Conservation (phyloP, 805 yeast genomes). For the Torulaspora delbrueckii region DNA sequence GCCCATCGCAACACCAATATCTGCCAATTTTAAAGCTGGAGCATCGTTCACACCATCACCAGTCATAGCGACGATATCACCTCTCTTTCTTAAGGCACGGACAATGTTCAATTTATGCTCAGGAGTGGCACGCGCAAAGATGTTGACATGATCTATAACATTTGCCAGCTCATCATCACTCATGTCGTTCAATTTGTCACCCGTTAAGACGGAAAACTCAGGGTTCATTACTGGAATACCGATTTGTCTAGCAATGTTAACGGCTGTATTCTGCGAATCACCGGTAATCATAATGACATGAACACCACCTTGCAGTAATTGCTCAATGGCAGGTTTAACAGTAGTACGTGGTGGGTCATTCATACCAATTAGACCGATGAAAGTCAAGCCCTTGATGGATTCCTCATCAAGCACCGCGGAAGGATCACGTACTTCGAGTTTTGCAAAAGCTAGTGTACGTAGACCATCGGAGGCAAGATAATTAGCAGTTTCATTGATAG, state of each 20-base stretch:
- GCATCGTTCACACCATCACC: slow-evolving; percentile 99
- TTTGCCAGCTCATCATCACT: slow-evolving; percentile 65
- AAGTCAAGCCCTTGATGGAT: slow-evolving; percentile 57
- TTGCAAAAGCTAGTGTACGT: slow-evolving; percentile 79
- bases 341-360: slow-evolving; percentile 96
- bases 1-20: slow-evolving; percentile 93
- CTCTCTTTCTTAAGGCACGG: slow-evolving; percentile 81
- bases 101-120: slow-evolving; percentile 90
- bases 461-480: slow-evolving; percentile 76
- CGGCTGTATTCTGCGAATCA: slow-evolving; percentile 83
- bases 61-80: slow-evolving; percentile 98
- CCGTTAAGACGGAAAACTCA: slow-evolving; percentile 69
- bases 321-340: slow-evolving; percentile 68
- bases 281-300: slow-evolving; percentile 98
- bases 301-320: slow-evolving; percentile 85
- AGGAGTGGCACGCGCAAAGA: slow-evolving; percentile 93
- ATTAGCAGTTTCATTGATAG: slow-evolving; percentile 55
- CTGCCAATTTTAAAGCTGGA: slow-evolving; percentile 94
- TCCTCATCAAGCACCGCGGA: slow-evolving; percentile 30
- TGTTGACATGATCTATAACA: slow-evolving; percentile 75
- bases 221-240: slow-evolving; percentile 76
- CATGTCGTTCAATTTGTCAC: slow-evolving; percentile 75
- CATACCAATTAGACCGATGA: slow-evolving; percentile 90
- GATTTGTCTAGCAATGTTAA: slow-evolving; percentile 77
- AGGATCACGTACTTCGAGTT: slow-evolving; percentile 37